phyloP scores from a whole-genome alignment of 2,329 filamentous ascomycete genomes.

The Cytospora paraplurivora region DNA sequence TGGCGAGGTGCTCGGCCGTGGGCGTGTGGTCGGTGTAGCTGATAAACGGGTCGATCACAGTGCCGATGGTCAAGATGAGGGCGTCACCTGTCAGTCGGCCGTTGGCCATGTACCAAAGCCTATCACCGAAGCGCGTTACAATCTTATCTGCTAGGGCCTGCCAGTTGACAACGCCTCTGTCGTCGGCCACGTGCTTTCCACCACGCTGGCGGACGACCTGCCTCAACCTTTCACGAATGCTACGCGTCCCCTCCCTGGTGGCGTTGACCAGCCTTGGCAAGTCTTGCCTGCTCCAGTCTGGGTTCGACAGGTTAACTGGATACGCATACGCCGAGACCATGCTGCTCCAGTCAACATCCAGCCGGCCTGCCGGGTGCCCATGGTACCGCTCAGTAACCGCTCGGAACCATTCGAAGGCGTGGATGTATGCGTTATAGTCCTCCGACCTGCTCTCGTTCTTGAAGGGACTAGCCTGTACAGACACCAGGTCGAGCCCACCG shows the following conservation, averaged over 20 bases:
- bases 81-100: constrained; percentile 32
- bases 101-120: constrained; percentile 48
- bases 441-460: constrained; percentile 31
- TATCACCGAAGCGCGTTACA: constrained; percentile 60
- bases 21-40: constrained; percentile 39
- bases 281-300: constrained; percentile 34
- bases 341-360: constrained; percentile 50
- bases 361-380: constrained; percentile 45
- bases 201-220: constrained; percentile 30
- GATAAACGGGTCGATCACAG: constrained; percentile 44
- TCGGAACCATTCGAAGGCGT: constrained; percentile 40
- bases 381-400: constrained; percentile 48
- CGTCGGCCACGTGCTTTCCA: constrained; percentile 37
- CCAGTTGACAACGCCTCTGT: constrained; percentile 58
- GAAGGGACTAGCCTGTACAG: constrained; percentile 33
- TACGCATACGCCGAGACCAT: constrained; percentile 56
- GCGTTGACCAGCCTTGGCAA: constrained; percentile 33
- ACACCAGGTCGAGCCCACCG: constrained; percentile 42
- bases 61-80: constrained; percentile 42
- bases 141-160: constrained; percentile 68
- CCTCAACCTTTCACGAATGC: constrained; percentile 37
- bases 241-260: constrained; percentile 29
- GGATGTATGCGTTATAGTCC: neutral
- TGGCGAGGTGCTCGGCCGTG: constrained; percentile 39
- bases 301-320: constrained; percentile 51